Base-by-base conservation (phyloP, 345 rosid species). In the Lepidium africanum region DNA sequence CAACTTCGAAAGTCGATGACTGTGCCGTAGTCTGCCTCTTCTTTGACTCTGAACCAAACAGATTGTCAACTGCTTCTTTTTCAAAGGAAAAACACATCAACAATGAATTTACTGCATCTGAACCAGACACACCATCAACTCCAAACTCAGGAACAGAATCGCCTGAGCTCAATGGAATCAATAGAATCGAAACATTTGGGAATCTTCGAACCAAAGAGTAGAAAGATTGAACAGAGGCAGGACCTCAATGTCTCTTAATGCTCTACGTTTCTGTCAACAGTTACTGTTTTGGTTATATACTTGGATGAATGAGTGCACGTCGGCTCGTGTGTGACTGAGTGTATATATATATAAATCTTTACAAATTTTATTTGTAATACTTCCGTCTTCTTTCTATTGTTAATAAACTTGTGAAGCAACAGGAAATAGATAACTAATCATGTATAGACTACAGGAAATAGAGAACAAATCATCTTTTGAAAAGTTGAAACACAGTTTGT, bases 11-110 rank as follows among this genome's bases (percentile, higher is more conserved):
- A 82, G 83, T 91, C 4, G 98, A 95, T 58, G 99, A 95, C 75
- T 95, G 99, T 61, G 98, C 99, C 4, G 99, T 83, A 3, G 98
- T 95, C 54, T 95, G 98, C 83, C 91, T 95, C 67, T 95, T 85
- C 84, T 81, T 95, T 0, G 85, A 85, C 72, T 75, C 89, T 0
- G 47, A 38, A 35, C 67, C 77, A 16, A 71, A 81, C 73, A 76
- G 70, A 37, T 11, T 83, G 9, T 81, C 86, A 8, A 73, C 80
- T 9, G 88, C 87, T 25, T 84, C 87, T 52, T 68, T 68, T 65
- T 75, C 74, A 32, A 37, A 37, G 12, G 70, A 60, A 4, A 59
- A 59, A 41, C 39, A 66, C 49, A 59, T 51, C 9, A 67, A 33
- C 35, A 74, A 46, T 23, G 50, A 15, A 1, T 1, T 42, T 15